Base-by-base conservation (phyloP, 495 filamentous ascomycete species). In the Xylaria flabelliformis region DNA sequence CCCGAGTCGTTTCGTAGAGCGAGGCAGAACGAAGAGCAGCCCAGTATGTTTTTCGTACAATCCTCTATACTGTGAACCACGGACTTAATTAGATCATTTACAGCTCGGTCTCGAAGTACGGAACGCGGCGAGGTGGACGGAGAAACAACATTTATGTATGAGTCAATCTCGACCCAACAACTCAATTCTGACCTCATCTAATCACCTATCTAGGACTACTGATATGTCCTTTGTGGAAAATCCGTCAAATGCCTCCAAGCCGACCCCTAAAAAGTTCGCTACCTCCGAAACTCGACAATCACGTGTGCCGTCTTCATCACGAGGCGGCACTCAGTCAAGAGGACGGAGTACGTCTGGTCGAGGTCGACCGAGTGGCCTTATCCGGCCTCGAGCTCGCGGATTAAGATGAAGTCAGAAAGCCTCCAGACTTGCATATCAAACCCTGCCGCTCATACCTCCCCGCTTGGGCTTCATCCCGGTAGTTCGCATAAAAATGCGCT, bases 161-260 rank as follows among this genome's bases (percentile, higher is more conserved):
- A 80, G 17, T 42, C 48, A 26, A 63, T 59, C 64, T 34, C 50
- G 21, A 24, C n/a, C 36, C 32, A 39, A 50, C 26, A 17, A 15
- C 15, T 44, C 21, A 32, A 34, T 48, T 41, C 9, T 48, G 69
- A 50, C 46, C 46, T 24, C 67, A 32, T 70, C 69, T 77, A 56
- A 85, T 76, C 78, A 70, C 74, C 64, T 67, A 55, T 74, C 8
- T 74, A 96, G 94, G 85, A 98, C 95, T 34, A 97, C 93, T 36
- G 96, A 98, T 80, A 97, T 94, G 17, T 94, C 94, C 15, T 99
- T 98, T 76, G 90, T 97, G 32, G 94, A 97, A 29, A 92, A 97
- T 78, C 94, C 94, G 19, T 89, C 92, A 1, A 89, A 86, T 44
- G 90, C 90, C 24, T 90, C 90, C 6, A 93, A 90, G 80, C 83